A percentile compares a stretch with the other conserved stretches of the same genome.
Conservation (phyloP, 306 rosid species). For the Sicyos baderoa region DNA sequence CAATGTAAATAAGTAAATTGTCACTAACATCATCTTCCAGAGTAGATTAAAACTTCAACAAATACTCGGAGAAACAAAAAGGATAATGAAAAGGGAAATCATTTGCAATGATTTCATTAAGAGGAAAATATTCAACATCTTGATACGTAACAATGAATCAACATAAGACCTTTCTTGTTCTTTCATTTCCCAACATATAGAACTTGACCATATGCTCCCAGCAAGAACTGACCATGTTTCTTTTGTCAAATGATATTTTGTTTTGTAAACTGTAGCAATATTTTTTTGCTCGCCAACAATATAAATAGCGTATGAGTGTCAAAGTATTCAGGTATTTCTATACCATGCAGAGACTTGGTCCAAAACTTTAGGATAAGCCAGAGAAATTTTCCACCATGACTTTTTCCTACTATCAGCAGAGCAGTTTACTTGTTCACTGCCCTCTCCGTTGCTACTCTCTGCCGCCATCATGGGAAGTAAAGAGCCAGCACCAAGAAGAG, state of each 20-base stretch:
- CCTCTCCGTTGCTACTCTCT: slow-evolving; percentile 36
- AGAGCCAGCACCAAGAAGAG: slow-evolving; percentile 81
- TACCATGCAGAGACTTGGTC: slow-evolving; percentile 64
- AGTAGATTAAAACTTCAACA: slow-evolving; percentile 7
- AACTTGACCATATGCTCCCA: too few relatives aligned
- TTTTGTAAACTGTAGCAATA: background rate
- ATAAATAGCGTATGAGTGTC: background rate
- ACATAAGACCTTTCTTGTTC: background rate
- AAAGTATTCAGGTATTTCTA: background rate
- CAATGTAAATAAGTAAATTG: slow-evolving; percentile 15
- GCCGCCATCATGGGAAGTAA: slow-evolving; percentile 52
- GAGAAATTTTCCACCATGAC: slow-evolving; percentile 79
- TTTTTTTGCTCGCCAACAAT: background rate
- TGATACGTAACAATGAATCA: background rate
- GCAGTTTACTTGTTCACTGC: slow-evolving; percentile 35
- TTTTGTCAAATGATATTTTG: background rate
- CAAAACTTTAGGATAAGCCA: slow-evolving; percentile 80
- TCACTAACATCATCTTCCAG: background rate
- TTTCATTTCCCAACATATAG: too few relatives aligned
- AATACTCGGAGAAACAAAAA: background rate
- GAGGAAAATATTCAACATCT: background rate
- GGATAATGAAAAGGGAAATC: too few relatives aligned
- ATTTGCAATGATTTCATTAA: too few relatives aligned
- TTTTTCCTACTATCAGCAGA: slow-evolving; percentile 44
- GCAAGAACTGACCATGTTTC: background rate